Evolutionary conservation across 2,329 filamentous ascomycete species (phyloP), one percentile per base, ranked within the genome.

Genomic region (Macroventuria anomochaeta): DNA sequence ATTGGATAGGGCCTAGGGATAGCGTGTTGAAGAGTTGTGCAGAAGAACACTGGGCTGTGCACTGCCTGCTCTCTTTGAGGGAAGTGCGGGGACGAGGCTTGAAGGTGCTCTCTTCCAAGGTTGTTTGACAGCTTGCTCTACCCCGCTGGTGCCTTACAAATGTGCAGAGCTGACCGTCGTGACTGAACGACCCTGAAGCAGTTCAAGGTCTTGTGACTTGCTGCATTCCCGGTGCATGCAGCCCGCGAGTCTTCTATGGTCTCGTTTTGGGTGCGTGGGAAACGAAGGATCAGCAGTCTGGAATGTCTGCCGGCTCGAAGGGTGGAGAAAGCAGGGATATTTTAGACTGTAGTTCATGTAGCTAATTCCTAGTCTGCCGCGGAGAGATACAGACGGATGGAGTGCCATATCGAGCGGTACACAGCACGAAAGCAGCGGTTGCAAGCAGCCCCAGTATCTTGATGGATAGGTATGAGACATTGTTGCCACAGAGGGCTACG

Each of bases 241-340:
- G 39, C 33, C 13, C 43, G 15, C 43, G 15, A 39, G 38, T 32
- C 23, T 40, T 23, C 7, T 26, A 20, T 28, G 32, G 39, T 38
- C 23, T 54, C 44, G 28, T 28, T 26, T 26, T 54, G 51, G 44
- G 44, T 39, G 38, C 28, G 33, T 54, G 39, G 33, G 26, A 41
- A 20, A 26, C 33, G 23, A 39, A 40, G 29, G 51, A 54, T 54
- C 51, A 54, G 51, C 51, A 55, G 46, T 50, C 52, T 55, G 34
- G 41, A 41, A 49, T 36, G 46, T 25, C 39, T 21, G 20, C 38
- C 43, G 50, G 50, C 38, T 53, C 50, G 43, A 39, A 33, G 50
- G 43, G 50, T 53, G 43, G 50, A 53, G 50, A 32, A 47, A 12
- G 38, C 50, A 53, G 50, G 50, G 43, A 31, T 53, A 38, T 41